phyloP scores from a whole-genome alignment of 306 rosid genomes.

The Sindora glabra region DNA sequence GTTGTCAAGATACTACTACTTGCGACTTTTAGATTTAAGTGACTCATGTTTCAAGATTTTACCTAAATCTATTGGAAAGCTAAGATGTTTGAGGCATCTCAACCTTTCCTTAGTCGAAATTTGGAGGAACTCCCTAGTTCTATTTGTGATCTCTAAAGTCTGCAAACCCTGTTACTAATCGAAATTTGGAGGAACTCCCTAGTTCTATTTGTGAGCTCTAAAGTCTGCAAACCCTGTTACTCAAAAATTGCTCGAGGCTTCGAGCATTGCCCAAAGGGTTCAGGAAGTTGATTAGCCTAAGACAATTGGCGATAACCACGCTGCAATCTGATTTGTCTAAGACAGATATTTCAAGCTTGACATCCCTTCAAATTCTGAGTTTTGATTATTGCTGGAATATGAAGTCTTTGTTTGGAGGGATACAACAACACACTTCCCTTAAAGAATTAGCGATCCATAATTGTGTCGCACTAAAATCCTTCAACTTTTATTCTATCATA shows the following conservation, averaged over 20 bases:
- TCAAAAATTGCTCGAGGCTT: conserved; percentile 13
- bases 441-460: background rate
- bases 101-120: background rate
- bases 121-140: too few species aligned
- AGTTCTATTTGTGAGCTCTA: conserved; percentile 20
- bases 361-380: background rate
- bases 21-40: conserved; percentile 9
- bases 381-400: conserved; percentile 5
- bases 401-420: background rate
- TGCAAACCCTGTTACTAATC: too few species aligned
- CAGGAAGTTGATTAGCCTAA: conserved; percentile 6
- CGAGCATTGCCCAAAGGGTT: conserved; percentile 15
- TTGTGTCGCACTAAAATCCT: conserved; percentile 4
- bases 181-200: background rate
- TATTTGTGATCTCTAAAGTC: too few species aligned
- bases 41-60: conserved; percentile 1
- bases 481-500: conserved; percentile 19
- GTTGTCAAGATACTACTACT: background rate
- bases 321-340: background rate
- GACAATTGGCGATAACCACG: too few species aligned
- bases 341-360: conserved; percentile 7
- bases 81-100: conserved; percentile 17
- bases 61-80: background rate
- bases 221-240: conserved; percentile 15
- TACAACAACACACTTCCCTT: background rate